These are phyloP conservation scores for Kuraishia cidri DNA, from an alignment of 805 yeast genomes.

Conservation along the genomic window DNA sequence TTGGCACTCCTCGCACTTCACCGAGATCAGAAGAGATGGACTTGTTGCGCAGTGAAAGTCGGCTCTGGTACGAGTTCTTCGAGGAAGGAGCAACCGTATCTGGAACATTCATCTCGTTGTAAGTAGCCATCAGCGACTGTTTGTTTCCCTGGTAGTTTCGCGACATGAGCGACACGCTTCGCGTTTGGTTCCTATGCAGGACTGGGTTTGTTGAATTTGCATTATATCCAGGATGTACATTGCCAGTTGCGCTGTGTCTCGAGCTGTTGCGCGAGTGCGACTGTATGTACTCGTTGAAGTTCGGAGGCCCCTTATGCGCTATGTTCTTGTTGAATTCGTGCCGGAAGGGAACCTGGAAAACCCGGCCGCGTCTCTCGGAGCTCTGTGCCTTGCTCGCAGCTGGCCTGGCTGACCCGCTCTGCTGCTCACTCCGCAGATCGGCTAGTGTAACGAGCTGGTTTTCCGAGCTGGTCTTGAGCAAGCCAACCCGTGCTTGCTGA, in stretches of 20 bases:
- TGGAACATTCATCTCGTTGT: constrained; percentile 17
- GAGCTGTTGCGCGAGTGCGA: not conserved
- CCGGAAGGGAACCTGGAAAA: constrained; percentile 16
- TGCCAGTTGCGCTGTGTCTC: not conserved
- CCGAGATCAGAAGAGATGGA: not conserved
- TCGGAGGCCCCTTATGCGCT: constrained; percentile 12
- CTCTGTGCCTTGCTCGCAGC: no score
- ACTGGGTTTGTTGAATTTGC: no score
- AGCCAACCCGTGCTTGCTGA: no score
- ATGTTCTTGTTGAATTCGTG: constrained; percentile 17
- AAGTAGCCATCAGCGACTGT: constrained; percentile 12
- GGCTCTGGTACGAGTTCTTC: not conserved
- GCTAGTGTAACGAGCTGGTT: no score
- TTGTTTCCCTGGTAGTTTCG: constrained; percentile 3
- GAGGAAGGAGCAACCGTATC: constrained; percentile 8
- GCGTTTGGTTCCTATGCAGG: no score
- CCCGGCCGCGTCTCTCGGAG: constrained; percentile 18
- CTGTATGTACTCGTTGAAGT: constrained; percentile 7
- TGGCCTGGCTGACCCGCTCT: no score
- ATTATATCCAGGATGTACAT: no score
- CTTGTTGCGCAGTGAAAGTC: not conserved
- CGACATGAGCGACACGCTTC: not conserved
- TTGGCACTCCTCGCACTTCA: no score
- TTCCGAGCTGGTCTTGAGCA: no score
- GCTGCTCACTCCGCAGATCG: no score